Evolutionary conservation across 116 monocot species (phyloP), one percentile per base, ranked within the genome.

Genomic region (Cymodocea nodosa): DNA sequence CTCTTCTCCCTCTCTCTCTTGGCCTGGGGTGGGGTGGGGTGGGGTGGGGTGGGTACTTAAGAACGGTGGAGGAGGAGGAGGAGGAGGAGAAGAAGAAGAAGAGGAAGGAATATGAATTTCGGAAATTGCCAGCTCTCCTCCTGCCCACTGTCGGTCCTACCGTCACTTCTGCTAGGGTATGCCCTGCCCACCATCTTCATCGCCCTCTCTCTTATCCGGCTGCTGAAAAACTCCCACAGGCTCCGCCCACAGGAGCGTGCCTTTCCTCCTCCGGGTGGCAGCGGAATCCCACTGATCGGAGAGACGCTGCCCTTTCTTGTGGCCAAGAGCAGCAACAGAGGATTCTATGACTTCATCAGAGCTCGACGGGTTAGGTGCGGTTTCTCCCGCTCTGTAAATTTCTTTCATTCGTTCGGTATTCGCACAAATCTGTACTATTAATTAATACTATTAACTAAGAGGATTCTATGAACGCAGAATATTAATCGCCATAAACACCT

Each of bases 231-330:
- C 5, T n/a, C 57, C 4, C 20, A 15, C 17, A 63, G 35, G 36
- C 56, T 19, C 4, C 17, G 40, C 0, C 17, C 17, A 35, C 5
- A 23, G 16, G 22, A 60, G 16, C 23, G 19, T 53, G 59, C 55
- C 6, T 7, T 50, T 17, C 86, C 86, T 17, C 86, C 86, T 62
- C 86, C 86, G 1, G 81, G 84, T 52, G 80, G 68, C 56, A 20
- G 30, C 7, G 86, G 90, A 18, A 35, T 79, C 15, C 86, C 84
- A 22, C 24, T 81, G 24, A 61, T 90, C 14, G 87, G 87, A 63
- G 91, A 91, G 76, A 91, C 91, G 6, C 55, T 78, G 15, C 75
- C 80, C 4, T 91, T 91, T 53, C 50, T 87, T 23, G 64, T 69
- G 23, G 84, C 82, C 19, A 76, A 82, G 35, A 80, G 68, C 68